Evolutionary conservation across 2,329 filamentous ascomycete genomes (phyloP).

Genomic region (Talaromyces amestolkiae): DNA sequence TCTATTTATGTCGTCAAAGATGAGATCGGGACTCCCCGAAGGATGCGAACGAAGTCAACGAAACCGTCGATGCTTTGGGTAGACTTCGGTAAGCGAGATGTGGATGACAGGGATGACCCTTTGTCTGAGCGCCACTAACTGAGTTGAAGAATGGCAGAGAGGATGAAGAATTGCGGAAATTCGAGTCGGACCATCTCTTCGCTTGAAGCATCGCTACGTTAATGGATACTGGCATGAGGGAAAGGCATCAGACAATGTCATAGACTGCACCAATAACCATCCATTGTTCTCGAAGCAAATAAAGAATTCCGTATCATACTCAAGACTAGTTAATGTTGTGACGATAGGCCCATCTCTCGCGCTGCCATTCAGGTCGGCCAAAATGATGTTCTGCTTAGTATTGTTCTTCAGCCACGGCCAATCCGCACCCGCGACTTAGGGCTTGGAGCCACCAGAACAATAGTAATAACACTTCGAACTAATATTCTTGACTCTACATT

Average conservation of each 20-base stretch:
- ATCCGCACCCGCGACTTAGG: conserved; percentile 13
- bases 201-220: not conserved
- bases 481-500: not conserved
- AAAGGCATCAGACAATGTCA: conserved; percentile 2
- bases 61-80: not conserved
- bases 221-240: not conserved
- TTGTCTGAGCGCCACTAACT: conserved; percentile 1
- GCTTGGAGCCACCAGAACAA: conserved; percentile 18
- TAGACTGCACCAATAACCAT: not conserved
- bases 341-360: not conserved
- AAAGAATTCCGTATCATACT: not conserved
- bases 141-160: not conserved
- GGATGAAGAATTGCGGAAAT: not conserved
- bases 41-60: not conserved
- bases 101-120: not conserved
- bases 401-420: conserved; percentile 16
- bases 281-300: not conserved
- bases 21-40: not conserved
- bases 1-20: conserved; percentile 4
- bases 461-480: conserved; percentile 11
- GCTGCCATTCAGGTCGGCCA: not conserved
- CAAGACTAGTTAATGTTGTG: not conserved
- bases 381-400: conserved; percentile 13
- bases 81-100: not conserved
- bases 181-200: not conserved